A percentile compares a stretch with the other conserved stretches of the same genome.
phyloP scores from a whole-genome alignment of 768 basidiomycete genomes.

The Gymnopilus junonius region DNA sequence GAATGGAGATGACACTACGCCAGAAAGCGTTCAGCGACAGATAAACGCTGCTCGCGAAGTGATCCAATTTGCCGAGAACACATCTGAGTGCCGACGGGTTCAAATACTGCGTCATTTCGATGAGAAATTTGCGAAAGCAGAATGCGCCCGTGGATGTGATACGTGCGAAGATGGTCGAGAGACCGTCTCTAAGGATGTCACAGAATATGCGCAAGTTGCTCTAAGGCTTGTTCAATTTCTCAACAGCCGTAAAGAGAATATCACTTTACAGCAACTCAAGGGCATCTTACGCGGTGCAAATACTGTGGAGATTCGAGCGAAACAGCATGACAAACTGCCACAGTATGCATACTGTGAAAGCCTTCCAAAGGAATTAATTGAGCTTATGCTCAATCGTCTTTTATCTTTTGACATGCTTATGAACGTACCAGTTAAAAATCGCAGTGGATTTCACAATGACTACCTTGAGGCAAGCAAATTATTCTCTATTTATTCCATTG shows the following conservation, averaged over 20 bases:
- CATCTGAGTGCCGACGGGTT: conserved; percentile 83
- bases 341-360: conserved; percentile 59
- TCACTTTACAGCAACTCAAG: conserved; percentile 65
- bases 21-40: conserved; percentile 70
- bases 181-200: conserved; percentile 61
- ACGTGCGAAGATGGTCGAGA: conserved; percentile 68
- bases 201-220: conserved; percentile 55
- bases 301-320: conserved; percentile 45
- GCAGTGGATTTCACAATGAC: conserved; percentile 50
- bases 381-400: conserved; percentile 67
- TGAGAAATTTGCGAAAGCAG: conserved; percentile 70
- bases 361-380: conserved; percentile 56
- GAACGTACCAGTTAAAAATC: conserved; percentile 47
- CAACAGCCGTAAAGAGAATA: conserved; percentile 42
- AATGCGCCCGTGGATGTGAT: conserved; percentile 80
- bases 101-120: conserved; percentile 91
- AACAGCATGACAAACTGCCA: conserved; percentile 49
- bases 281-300: conserved; percentile 72
- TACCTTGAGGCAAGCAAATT: conserved; percentile 53
- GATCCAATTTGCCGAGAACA: conserved; percentile 79
- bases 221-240: conserved; percentile 61
- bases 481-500: neutral
- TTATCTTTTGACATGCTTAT: conserved; percentile 52
- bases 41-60: conserved; percentile 68
- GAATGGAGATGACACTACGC: conserved; percentile 49